Evolutionary conservation across 306 rosid species (phyloP).

Genomic region (Purshia tridentata): DNA sequence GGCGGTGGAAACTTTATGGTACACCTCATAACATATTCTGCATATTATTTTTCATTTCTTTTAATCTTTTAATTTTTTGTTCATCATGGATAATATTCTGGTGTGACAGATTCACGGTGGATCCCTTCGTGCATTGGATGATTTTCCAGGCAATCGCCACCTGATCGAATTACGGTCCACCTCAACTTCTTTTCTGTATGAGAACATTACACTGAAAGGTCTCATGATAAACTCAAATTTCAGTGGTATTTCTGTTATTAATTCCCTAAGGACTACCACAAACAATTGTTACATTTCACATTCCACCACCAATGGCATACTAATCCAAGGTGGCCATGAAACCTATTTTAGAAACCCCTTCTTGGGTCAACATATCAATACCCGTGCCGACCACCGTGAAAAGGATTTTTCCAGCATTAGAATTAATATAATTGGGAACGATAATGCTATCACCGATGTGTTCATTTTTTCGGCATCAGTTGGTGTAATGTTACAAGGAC

Average conservation of each 20-base stretch:
- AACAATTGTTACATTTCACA: conserved; percentile 46
- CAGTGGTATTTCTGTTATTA: conserved; percentile 35
- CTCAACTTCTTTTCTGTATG: conserved; percentile 18
- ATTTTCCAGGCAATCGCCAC: conserved; percentile 33
- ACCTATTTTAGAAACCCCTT: conserved; percentile 38
- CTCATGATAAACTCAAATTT: conserved; percentile 41
- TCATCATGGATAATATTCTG: neutral
- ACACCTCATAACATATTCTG: neutral
- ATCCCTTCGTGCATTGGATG: conserved; percentile 33
- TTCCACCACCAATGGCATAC: conserved; percentile 33
- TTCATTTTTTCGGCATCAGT: conserved; percentile 39
- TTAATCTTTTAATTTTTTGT: neutral
- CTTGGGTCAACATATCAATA: conserved; percentile 42
- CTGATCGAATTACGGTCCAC: conserved; percentile 34
- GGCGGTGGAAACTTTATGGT: conserved; percentile 41
- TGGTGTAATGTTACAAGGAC: conserved; percentile 40
- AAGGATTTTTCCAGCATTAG: conserved; percentile 37
- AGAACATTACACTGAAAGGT: conserved; percentile 42
- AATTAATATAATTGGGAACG: conserved; percentile 38
- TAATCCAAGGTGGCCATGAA: conserved; percentile 38
- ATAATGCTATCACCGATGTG: conserved; percentile 34
- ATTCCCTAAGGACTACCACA: conserved; percentile 36
- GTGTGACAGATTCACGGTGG: conserved; percentile 41
- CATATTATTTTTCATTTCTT: no score
- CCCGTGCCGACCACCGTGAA: conserved; percentile 33